Evolutionary conservation across 2,329 filamentous ascomycete species (phyloP).

Genomic region (Hymenoscyphus linearis): DNA sequence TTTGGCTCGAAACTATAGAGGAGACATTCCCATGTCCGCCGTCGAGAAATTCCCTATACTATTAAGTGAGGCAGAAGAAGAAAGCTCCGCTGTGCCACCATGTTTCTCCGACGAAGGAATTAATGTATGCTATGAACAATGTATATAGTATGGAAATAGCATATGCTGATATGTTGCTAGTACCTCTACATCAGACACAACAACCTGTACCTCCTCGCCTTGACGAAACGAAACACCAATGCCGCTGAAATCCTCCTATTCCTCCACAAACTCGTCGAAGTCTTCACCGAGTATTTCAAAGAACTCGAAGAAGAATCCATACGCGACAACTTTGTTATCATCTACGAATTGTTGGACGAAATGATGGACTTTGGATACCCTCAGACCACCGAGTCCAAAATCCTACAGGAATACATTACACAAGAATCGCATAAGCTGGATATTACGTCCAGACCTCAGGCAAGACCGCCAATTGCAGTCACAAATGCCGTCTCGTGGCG

Average conservation of each 20-base stretch:
- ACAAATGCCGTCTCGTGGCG: constrained; percentile 98
- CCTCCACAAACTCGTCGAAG: constrained; percentile 95
- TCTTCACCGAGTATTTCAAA: constrained; percentile 99
- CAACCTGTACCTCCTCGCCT: constrained; percentile 94
- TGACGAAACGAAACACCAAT: constrained; percentile 98
- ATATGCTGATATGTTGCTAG: constrained; percentile 38
- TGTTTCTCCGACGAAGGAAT: constrained; percentile 99
- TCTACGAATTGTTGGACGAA: constrained; percentile 96
- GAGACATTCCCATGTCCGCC: constrained; percentile 98
- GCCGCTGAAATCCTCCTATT: constrained; percentile 97
- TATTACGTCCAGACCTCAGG: constrained; percentile 90
- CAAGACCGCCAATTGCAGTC: constrained; percentile 91
- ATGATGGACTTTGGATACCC: constrained; percentile 99
- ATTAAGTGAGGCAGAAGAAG: constrained; percentile 97
- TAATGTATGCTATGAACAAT: constrained; percentile 58
- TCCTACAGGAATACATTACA: constrained; percentile 98
- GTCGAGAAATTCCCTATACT: constrained; percentile 97
- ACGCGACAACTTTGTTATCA: constrained; percentile 98
- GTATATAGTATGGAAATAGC: neutral
- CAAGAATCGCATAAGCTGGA: constrained; percentile 99
- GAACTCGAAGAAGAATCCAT: constrained; percentile 98
- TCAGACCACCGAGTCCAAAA: constrained; percentile 97
- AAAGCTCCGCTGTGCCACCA: constrained; percentile 92
- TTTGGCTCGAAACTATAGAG: constrained; percentile 94
- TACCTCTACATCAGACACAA: constrained; percentile 99